These are phyloP conservation scores for Aspergillus caelatus DNA, from an alignment of 2,329 filamentous ascomycete genomes.

Conservation along the genomic window DNA sequence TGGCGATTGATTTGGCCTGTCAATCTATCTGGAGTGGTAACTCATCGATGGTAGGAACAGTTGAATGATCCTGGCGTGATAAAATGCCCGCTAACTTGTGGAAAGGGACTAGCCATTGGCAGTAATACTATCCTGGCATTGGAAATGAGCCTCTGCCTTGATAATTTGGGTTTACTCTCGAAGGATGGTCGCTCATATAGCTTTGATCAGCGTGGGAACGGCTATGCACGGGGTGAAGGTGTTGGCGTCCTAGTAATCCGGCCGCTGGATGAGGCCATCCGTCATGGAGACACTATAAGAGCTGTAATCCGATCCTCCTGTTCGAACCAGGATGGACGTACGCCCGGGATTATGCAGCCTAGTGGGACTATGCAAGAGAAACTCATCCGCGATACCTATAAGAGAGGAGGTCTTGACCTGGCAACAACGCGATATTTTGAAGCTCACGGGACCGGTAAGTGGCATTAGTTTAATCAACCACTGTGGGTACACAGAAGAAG, in stretches of 20 bases:
- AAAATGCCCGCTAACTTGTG: neutral
- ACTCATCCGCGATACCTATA: conserved; percentile 42
- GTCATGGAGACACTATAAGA: conserved; percentile 45
- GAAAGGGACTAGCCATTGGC: conserved; percentile 12
- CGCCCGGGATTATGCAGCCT: conserved; percentile 46
- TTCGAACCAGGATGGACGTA: conserved; percentile 37
- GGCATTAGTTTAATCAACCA: neutral
- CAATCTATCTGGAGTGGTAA: conserved; percentile 26
- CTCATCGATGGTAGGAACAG: conserved; percentile 12
- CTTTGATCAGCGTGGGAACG: conserved; percentile 45
- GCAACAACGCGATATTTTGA: conserved; percentile 38
- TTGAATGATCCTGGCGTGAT: neutral
- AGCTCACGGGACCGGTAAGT: conserved; percentile 44
- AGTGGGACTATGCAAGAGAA: conserved; percentile 38
- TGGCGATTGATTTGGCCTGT: conserved; percentile 27
- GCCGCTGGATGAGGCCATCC: conserved; percentile 48
- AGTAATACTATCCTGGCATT: conserved; percentile 20
- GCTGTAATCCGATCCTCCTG: conserved; percentile 34
- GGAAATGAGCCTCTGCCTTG: conserved; percentile 15
- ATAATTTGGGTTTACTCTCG: conserved; percentile 15
- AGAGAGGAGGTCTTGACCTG: conserved; percentile 18
- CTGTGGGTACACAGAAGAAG: neutral
- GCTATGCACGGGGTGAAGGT: conserved; percentile 55
- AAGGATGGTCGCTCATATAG: conserved; percentile 16
- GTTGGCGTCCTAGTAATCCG: conserved; percentile 54